Evolutionary conservation across 176 grass and related monocot species (phyloP).

Genomic region (Carex pumila): DNA sequence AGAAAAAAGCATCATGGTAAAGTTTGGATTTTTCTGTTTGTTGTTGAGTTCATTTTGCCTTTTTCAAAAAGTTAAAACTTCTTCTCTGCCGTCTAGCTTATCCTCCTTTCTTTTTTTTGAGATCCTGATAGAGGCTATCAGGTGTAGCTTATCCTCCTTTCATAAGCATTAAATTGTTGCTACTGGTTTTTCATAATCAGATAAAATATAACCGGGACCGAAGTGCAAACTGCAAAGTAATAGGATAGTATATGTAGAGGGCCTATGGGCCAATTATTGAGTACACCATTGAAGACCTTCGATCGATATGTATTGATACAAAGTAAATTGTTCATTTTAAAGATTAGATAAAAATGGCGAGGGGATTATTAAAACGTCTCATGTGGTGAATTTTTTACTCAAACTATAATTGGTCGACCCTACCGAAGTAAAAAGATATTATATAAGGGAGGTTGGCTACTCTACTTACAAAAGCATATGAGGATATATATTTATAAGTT

Average conservation of each 20-base stretch:
- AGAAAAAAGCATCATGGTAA: not conserved
- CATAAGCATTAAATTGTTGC: not conserved
- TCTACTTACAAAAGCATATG: no score
- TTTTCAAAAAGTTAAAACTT: not conserved
- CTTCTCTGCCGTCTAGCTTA: not conserved
- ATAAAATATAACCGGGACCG: not conserved
- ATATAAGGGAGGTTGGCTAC: not conserved
- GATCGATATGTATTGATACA: not conserved
- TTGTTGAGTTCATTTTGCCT: constrained; percentile 11
- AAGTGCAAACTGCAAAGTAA: not conserved
- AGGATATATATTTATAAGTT: no score
- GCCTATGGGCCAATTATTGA: not conserved
- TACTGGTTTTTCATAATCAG: not conserved
- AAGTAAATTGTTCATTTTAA: not conserved
- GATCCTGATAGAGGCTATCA: no score
- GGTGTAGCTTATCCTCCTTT: not conserved
- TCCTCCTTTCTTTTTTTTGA: not conserved
- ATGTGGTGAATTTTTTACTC: not conserved
- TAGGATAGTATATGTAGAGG: not conserved
- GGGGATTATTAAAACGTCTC: not conserved
- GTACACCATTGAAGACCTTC: not conserved
- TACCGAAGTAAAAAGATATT: not conserved
- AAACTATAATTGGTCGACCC: not conserved
- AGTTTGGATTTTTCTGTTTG: constrained; percentile 16
- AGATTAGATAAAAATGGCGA: not conserved